Base-by-base conservation (phyloP, 2,329 filamentous ascomycete genomes). In the Emericellopsis cladophorae region DNA sequence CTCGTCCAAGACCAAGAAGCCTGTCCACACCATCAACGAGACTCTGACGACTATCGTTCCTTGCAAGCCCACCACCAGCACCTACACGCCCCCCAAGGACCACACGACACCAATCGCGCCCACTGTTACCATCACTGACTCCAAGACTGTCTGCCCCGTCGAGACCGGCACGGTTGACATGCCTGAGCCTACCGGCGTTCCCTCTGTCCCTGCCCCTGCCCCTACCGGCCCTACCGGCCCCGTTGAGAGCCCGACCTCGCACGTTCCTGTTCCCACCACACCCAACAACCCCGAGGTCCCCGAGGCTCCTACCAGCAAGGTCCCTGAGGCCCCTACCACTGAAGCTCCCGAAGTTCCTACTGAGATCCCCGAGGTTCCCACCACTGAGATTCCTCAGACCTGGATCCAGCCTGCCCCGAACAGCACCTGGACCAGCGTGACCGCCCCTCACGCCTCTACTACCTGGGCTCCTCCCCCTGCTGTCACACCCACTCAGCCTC, bases 41-140 rank as follows among this genome's bases (percentile, higher is more conserved):
- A 52, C 50, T 22, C 44, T 52, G 9, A 50, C 47, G 36, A 52
- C 50, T 3, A 40, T 52, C 34, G 50, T 52, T 23, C 50, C 50
- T 2, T 52, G 50, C 46, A 45, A 50, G 37, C 50, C 46, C 35
- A 52, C 46, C 4, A 52, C 44, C 42, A 52, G 44, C 42, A 52
- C 46, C 32, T 50, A 50, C 45, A 44, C 52, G 15, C 46, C 50
- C 40, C 51, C 50, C 34, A 45, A 50, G 14, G 44, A 37, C 22
- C 14, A 44, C 7, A 40, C 44, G n/a, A 43, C 49, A 21, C 43
- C 46, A 18, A 42, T 48, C 11, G 48, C 45, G 1, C 42, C 51
- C 43, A 52, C 50, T 14, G 48, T 53, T 12, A 45, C 43, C 43
- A 35, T 45, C 24, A 36, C 29, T 23, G 39, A 41, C 23, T 32